A percentile compares a stretch with the other conserved stretches of the same genome.
Conservation (phyloP, 345 rosid genomes). For the Sisymbrium irio region DNA sequence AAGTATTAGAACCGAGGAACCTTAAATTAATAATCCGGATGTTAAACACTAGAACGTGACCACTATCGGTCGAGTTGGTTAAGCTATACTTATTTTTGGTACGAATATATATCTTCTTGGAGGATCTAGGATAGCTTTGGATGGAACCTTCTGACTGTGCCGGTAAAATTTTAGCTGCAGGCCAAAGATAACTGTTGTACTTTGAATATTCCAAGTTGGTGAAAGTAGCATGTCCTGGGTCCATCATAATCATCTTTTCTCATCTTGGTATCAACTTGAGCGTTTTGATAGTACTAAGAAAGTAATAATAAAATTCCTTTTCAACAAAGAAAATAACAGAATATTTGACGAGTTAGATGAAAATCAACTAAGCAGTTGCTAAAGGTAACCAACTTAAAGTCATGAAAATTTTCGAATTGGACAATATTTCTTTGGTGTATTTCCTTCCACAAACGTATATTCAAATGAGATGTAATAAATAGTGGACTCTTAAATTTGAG, state of each 20-base stretch:
- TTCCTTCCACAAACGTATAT: slow-evolving; percentile 25
- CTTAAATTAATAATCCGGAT: background rate
- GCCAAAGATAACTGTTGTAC: background rate
- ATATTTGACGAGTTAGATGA: slow-evolving; percentile 4
- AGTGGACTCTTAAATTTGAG: slow-evolving; percentile 22
- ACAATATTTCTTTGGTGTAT: background rate
- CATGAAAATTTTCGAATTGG: background rate
- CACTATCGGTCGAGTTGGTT: background rate
- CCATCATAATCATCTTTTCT: slow-evolving; percentile 27
- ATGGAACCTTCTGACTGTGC: slow-evolving; percentile 10
- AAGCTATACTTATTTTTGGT: background rate
- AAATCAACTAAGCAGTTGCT: slow-evolving; percentile 22
- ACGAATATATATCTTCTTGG: background rate
- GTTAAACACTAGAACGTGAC: background rate
- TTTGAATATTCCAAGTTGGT: slow-evolving; percentile 33
- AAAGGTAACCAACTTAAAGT: slow-evolving; percentile 19
- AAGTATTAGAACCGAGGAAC: background rate
- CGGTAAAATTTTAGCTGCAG: background rate
- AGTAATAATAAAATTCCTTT: slow-evolving; percentile 17
- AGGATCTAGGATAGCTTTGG: background rate
- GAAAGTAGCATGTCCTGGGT: slow-evolving; percentile 28
- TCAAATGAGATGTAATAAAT: slow-evolving; percentile 27
- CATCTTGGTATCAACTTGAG: slow-evolving; percentile 35
- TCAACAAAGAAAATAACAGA: slow-evolving; percentile 14
- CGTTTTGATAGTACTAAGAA: slow-evolving; percentile 21